Conservation (phyloP, 192 early-diverging fungal species). For the Backusella australiensis region DNA sequence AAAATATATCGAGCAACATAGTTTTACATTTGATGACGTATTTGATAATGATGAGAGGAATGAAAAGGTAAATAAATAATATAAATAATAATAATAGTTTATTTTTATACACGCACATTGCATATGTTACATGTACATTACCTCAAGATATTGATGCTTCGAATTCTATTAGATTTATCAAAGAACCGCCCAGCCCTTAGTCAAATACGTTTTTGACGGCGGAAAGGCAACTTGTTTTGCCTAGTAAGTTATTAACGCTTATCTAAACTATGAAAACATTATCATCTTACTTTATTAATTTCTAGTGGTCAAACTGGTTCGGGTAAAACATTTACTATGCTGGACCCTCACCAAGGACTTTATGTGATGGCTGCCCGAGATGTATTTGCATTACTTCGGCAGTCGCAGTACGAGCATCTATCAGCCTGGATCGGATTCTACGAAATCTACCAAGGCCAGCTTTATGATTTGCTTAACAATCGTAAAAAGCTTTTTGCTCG, state of each 20-base stretch:
- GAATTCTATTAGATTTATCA: slow-evolving; percentile 51
- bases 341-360: slow-evolving; percentile 84
- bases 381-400: slow-evolving; percentile 76
- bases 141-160: not conserved
- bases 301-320: slow-evolving; percentile 75
- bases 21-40: slow-evolving; percentile 95
- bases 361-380: slow-evolving; percentile 93
- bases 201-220: slow-evolving; percentile 91
- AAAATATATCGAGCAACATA: slow-evolving; percentile 92
- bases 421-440: slow-evolving; percentile 89
- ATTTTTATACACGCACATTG: not conserved
- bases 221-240: slow-evolving; percentile 99
- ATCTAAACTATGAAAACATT: too few species aligned
- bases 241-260: slow-evolving; percentile 56
- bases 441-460: slow-evolving; percentile 96
- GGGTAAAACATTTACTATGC: slow-evolving; percentile 97
- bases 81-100: not conserved
- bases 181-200: slow-evolving; percentile 89
- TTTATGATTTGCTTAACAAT: slow-evolving; percentile 91
- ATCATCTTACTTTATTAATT: not conserved
- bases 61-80: slow-evolving; percentile 61
- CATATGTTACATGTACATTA: not conserved
- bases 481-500: slow-evolving; percentile 92
- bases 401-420: slow-evolving; percentile 73
- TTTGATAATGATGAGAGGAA: slow-evolving; percentile 83